phyloP scores from a whole-genome alignment of 306 rosid genomes.

The Quercus glauca region DNA sequence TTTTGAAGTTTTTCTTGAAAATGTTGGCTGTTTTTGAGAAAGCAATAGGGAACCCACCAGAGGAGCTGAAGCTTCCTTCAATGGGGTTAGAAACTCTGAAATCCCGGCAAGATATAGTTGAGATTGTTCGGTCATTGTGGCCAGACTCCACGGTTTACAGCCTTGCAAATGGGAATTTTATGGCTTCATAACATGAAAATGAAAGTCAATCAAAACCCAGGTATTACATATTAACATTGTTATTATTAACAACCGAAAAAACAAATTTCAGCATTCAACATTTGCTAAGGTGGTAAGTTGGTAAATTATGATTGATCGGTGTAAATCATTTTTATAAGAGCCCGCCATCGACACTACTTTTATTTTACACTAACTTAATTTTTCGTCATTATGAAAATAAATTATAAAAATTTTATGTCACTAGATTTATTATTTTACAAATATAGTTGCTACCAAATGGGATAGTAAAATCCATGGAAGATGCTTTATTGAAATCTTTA shows the following conservation, averaged over 20 bases:
- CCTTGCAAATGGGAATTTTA: conserved; percentile 46
- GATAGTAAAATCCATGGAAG: too few species aligned
- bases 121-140: conserved; percentile 29
- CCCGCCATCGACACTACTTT: too few species aligned
- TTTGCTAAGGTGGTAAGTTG: too few species aligned
- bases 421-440: too few species aligned
- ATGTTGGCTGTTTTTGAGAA: conserved; percentile 58
- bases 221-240: conserved; percentile 18
- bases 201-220: conserved; percentile 42
- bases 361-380: too few species aligned
- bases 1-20: background rate
- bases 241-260: background rate
- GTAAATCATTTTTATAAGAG: too few species aligned
- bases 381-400: too few species aligned
- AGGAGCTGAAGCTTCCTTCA: conserved; percentile 49
- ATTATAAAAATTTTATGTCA: too few species aligned
- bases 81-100: conserved; percentile 21
- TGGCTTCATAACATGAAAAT: conserved; percentile 42
- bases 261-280: too few species aligned
- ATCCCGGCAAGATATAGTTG: conserved; percentile 33
- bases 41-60: conserved; percentile 49
- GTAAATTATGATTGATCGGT: too few species aligned
- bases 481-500: too few species aligned
- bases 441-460: too few species aligned
- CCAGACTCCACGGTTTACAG: conserved; percentile 35